phyloP scores from a whole-genome alignment of 1,139 yeast genomes.

The Blastobotrys capitulatus region DNA sequence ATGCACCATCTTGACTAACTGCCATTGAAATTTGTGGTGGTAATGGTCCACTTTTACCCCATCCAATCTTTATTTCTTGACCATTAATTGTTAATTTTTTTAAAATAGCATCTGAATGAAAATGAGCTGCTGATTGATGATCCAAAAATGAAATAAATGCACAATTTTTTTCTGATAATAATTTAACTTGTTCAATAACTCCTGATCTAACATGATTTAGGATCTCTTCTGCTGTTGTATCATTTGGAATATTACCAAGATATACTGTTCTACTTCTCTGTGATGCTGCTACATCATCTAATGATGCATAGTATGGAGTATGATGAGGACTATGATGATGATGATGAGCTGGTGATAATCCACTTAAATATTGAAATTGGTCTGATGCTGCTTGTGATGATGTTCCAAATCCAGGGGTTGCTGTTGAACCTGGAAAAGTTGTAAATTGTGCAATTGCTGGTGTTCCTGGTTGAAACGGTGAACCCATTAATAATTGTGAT shows the following conservation, averaged over 20 bases:
- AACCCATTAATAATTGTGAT: constrained; percentile 57
- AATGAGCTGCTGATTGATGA: constrained; percentile 39
- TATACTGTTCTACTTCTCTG: constrained; percentile 65
- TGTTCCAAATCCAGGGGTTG: constrained; percentile 10
- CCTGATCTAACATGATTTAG: constrained; percentile 91
- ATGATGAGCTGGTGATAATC: background rate
- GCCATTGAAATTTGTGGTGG: constrained; percentile 66
- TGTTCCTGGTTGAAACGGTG: constrained; percentile 54
- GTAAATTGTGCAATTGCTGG: constrained; percentile 31
- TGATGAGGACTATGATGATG: background rate
- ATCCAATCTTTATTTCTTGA: constrained; percentile 49
- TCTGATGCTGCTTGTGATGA: background rate
- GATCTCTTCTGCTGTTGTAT: constrained; percentile 72
- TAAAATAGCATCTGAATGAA: constrained; percentile 51
- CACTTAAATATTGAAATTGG: background rate
- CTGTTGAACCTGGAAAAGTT: constrained; percentile 27
- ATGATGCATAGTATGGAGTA: constrained; percentile 17
- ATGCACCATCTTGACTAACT: constrained; percentile 81
- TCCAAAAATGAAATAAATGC: constrained; percentile 45
- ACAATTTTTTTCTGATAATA: constrained; percentile 46
- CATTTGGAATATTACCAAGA: constrained; percentile 83
- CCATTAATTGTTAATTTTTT: constrained; percentile 41
- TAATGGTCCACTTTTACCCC: constrained; percentile 64
- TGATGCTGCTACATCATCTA: constrained; percentile 14
- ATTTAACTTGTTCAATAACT: constrained; percentile 65